Base-by-base conservation (phyloP, 306 rosid genomes). In the Oxytropis ochrocephala region DNA sequence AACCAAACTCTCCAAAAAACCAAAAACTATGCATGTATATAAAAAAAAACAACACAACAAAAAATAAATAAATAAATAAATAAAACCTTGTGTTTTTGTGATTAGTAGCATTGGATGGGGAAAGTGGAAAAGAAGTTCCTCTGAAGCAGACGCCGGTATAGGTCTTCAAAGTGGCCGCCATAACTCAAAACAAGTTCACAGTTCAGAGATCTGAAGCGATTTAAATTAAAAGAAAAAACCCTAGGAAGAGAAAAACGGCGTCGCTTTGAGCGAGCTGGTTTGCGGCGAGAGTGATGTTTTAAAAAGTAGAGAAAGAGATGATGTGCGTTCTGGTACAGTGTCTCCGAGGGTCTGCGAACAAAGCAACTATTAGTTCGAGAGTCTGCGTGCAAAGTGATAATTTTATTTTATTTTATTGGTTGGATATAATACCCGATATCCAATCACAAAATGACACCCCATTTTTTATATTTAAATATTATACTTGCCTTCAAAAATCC, bases 111-210 rank as follows among this genome's bases (percentile, higher is more conserved):
- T 46, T 55, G 70, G 82, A 80, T 72, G 81, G 81, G 75, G 75
- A 84, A 72, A 81, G 50, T 54, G 81, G 88, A 66, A 83, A 73
- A 74, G 59, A n/a, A 30, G 78, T 65, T 18, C 79, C 80, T 21
- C 75, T 70, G 77, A 80, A 65, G 78, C 80, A 82, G 27, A 68
- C 59, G 46, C 53, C 42, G 30, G 27, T 75, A 41, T 54, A 81
- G 81, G 80, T 83, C 70, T 81, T 80, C 74, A 84, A 57, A 18
- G 60, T 64, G 30, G 91, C 82, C 91, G 91, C 82, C 91, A 82
- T 84, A 46, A 0, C 38, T 64, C 36, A 52, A 50, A 18, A 21
- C 14, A 14, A 14, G 8, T 16, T 51, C 64, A 48, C 11, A 14
- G 14, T 4, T 8, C 12, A 9, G 46, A 36, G 39, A 44, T 30